Evolutionary conservation across 495 filamentous ascomycete genomes (phyloP).

Genomic region (Aspergillus saccharolyticus): DNA sequence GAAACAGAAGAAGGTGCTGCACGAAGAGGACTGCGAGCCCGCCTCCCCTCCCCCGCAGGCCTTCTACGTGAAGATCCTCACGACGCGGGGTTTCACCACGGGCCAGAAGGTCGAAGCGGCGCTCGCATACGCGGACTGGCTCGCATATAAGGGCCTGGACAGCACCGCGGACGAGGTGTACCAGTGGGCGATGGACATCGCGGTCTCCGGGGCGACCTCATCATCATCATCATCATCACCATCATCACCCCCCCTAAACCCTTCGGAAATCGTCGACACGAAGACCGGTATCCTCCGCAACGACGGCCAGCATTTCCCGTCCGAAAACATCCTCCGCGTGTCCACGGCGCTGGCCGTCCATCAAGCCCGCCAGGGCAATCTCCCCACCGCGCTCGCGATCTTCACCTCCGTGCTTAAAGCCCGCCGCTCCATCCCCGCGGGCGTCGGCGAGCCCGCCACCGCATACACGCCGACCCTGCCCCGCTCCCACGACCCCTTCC

Average conservation of each 20-base stretch:
- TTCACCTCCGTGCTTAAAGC: slow-evolving; percentile 80
- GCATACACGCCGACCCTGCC: slow-evolving; percentile 49
- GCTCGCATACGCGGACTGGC: slow-evolving; percentile 74
- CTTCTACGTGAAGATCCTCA: slow-evolving; percentile 74
- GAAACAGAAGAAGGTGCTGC: slow-evolving; percentile 51
- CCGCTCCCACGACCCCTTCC: slow-evolving; percentile 51
- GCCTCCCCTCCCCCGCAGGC: slow-evolving; percentile 60
- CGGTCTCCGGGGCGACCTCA: slow-evolving; percentile 38
- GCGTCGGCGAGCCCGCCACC: slow-evolving; percentile 24
- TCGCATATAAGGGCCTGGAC: slow-evolving; percentile 66
- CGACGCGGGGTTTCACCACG: slow-evolving; percentile 66
- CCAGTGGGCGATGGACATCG: slow-evolving; percentile 65
- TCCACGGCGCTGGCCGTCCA: slow-evolving; percentile 74
- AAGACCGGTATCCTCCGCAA: slow-evolving; percentile 56
- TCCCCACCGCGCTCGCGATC: slow-evolving; percentile 69
- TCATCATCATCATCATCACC: too few species aligned
- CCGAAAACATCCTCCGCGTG: slow-evolving; percentile 66
- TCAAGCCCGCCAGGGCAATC: slow-evolving; percentile 60
- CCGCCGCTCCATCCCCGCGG: slow-evolving; percentile 43
- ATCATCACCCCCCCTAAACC: too few species aligned
- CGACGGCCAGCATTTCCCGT: slow-evolving; percentile 46
- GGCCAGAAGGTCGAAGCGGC: slow-evolving; percentile 73
- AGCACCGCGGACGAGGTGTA: slow-evolving; percentile 63
- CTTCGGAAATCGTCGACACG: slow-evolving; percentile 51
- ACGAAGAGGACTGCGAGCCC: slow-evolving; percentile 65